Percentiles rank a stretch among this genome's conserved stretches.
Conservation (phyloP, 257 asterid species). For the Ophiorrhiza pumila region DNA sequence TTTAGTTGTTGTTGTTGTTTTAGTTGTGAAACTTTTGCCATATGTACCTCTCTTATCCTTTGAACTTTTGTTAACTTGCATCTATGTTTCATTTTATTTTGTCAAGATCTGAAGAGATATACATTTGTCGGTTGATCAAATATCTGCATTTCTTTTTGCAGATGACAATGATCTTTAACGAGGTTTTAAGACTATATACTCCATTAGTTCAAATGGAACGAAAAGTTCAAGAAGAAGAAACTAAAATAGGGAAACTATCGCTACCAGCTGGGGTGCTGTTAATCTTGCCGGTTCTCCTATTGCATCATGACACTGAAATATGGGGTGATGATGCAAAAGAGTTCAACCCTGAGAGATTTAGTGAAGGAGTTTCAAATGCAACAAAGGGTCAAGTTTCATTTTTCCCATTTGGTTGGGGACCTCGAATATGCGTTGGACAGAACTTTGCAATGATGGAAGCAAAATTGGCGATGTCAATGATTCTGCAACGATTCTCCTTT, state of each 20-base stretch:
- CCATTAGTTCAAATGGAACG: conserved; percentile 5
- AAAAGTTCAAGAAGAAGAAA: conserved; percentile 7
- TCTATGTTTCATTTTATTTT: no score
- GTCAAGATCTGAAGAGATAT: no score
- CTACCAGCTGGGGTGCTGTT: conserved; percentile 18
- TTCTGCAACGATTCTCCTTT: conserved; percentile 19
- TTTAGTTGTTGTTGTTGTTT: no score
- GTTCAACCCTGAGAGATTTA: conserved; percentile 25
- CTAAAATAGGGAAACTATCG: conserved; percentile 2
- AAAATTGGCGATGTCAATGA: conserved; percentile 19
- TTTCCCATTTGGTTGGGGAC: conserved; percentile 27
- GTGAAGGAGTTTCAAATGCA: conserved; percentile 25
- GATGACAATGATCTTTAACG: conserved; percentile 25
- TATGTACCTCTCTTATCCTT: no score
- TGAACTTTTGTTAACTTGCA: no score
- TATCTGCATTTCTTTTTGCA: not conserved
- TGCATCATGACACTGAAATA: no score
- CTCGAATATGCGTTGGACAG: no score
- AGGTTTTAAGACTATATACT: conserved; percentile 22
- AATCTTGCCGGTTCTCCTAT: not conserved
- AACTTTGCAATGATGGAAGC: conserved; percentile 27
- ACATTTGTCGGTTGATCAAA: no score
- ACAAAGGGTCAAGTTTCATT: conserved; percentile 4
- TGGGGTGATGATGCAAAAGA: conserved; percentile 28
- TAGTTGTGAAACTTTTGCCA: no score